Conservation (phyloP, 352 stramenopile species). For the Lagenidium giganteum region DNA sequence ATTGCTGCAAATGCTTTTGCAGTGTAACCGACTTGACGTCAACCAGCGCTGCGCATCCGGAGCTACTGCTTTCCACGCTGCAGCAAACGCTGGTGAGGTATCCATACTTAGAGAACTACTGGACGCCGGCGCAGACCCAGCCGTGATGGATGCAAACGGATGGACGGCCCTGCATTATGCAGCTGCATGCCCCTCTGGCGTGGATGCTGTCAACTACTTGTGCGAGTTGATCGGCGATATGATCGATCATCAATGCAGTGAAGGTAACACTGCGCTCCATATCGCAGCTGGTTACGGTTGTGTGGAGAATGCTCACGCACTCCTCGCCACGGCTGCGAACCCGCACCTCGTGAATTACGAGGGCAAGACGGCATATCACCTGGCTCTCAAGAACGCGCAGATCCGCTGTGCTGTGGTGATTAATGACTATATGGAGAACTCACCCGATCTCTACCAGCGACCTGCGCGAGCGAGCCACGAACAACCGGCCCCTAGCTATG, state of each 20-base stretch:
- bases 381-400: constrained; percentile 35
- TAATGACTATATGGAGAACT: constrained; percentile 34
- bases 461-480: no score
- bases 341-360: constrained; percentile 24
- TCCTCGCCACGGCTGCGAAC: constrained; percentile 41
- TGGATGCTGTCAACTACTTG: constrained; percentile 35
- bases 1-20: constrained; percentile 16
- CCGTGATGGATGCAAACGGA: constrained; percentile 31
- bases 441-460: constrained; percentile 2
- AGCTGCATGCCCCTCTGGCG: constrained; percentile 26
- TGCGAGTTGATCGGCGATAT: constrained; percentile 30
- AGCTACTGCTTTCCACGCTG: constrained; percentile 40
- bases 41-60: constrained; percentile 28
- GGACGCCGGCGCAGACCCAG: constrained; percentile 21
- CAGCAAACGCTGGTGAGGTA: constrained; percentile 35
- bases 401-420: constrained; percentile 37
- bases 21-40: constrained; percentile 18
- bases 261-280: constrained; percentile 47
- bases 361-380: constrained; percentile 27
- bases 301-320: constrained; percentile 28
- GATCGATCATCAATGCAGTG: constrained; percentile 29
- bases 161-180: constrained; percentile 50
- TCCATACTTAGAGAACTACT: constrained; percentile 38
- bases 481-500: no score
- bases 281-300: constrained; percentile 42